phyloP scores from a whole-genome alignment of 2,329 filamentous ascomycete genomes.

The Camillea tinctor region DNA sequence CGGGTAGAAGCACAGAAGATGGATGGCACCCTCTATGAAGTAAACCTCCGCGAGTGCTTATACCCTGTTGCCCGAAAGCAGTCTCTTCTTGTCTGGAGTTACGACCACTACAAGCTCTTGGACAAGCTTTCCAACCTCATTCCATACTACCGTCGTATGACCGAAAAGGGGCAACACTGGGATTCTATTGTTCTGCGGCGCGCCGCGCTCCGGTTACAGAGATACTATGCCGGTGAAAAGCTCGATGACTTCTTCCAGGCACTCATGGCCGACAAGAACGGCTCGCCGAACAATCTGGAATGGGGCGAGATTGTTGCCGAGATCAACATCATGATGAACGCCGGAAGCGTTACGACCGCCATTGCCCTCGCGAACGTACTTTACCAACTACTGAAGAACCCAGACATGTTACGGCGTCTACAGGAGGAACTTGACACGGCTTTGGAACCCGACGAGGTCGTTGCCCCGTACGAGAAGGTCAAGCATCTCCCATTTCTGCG shows the following conservation, averaged over 20 bases:
- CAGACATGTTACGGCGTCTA: slow-evolving; percentile 38
- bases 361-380: slow-evolving; percentile 52
- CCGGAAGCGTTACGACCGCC: slow-evolving; percentile 49
- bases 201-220: slow-evolving; percentile 40
- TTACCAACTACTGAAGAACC: slow-evolving; percentile 51
- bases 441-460: slow-evolving; percentile 40
- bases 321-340: slow-evolving; percentile 51
- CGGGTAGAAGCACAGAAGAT: too few relatives aligned
- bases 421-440: slow-evolving; percentile 46
- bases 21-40: too few relatives aligned
- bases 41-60: too few relatives aligned
- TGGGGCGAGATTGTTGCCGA: slow-evolving; percentile 60
- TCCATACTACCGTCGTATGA: too few relatives aligned
- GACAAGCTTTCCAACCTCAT: too few relatives aligned
- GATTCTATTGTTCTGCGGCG: slow-evolving; percentile 47
- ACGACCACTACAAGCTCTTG: too few relatives aligned
- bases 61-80: too few relatives aligned
- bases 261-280: slow-evolving; percentile 50
- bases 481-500: slow-evolving; percentile 51
- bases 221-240: slow-evolving; percentile 50
- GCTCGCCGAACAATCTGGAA: slow-evolving; percentile 43
- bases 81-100: too few relatives aligned
- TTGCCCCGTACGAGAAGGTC: slow-evolving; percentile 50
- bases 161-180: too few relatives aligned
- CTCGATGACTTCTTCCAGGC: slow-evolving; percentile 58